A percentile compares a stretch with the other conserved stretches of the same genome.
Evolutionary conservation across 2,329 filamentous ascomycete species (phyloP).

Genomic region (Trichophyton verrucosum): DNA sequence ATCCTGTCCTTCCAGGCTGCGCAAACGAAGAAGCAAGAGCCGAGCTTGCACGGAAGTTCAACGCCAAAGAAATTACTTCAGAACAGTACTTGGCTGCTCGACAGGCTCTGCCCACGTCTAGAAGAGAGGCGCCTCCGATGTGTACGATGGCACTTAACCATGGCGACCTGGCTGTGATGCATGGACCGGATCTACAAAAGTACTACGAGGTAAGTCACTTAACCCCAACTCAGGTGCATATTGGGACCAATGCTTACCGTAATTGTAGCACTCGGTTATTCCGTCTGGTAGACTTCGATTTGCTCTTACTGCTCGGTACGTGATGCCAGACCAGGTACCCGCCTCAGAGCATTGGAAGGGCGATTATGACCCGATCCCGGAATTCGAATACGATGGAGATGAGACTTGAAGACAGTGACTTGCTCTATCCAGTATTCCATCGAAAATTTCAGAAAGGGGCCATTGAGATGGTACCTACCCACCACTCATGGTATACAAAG

Average conservation of each 20-base stretch:
- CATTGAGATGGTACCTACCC: no score
- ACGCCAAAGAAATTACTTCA: slow-evolving; percentile 14
- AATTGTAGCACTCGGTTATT: slow-evolving; percentile 31
- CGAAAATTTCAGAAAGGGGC: no score
- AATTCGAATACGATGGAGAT: slow-evolving; percentile 16
- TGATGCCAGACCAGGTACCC: slow-evolving; percentile 30
- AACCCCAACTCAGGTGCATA: background rate
- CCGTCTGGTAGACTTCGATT: slow-evolving; percentile 35
- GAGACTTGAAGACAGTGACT: slow-evolving; percentile 1
- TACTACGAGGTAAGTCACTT: slow-evolving; percentile 37
- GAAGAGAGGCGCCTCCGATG: slow-evolving; percentile 20
- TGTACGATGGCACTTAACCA: slow-evolving; percentile 41
- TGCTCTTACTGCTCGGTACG: slow-evolving; percentile 38
- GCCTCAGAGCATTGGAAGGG: slow-evolving; percentile 14
- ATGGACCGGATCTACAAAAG: slow-evolving; percentile 42
- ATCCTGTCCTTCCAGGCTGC: slow-evolving; percentile 25
- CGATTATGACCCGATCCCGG: slow-evolving; percentile 8
- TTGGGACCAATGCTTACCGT: background rate
- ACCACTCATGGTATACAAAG: no score
- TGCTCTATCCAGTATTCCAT: no score
- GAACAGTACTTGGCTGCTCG: slow-evolving; percentile 17
- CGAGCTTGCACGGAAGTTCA: slow-evolving; percentile 16
- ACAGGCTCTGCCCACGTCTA: slow-evolving; percentile 18
- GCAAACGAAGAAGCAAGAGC: slow-evolving; percentile 16
- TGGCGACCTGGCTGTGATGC: slow-evolving; percentile 48